Percentiles rank a stretch among this genome's conserved stretches.
phyloP scores from a whole-genome alignment of 129 eudicot genomes.

The Cynara cardunculus region DNA sequence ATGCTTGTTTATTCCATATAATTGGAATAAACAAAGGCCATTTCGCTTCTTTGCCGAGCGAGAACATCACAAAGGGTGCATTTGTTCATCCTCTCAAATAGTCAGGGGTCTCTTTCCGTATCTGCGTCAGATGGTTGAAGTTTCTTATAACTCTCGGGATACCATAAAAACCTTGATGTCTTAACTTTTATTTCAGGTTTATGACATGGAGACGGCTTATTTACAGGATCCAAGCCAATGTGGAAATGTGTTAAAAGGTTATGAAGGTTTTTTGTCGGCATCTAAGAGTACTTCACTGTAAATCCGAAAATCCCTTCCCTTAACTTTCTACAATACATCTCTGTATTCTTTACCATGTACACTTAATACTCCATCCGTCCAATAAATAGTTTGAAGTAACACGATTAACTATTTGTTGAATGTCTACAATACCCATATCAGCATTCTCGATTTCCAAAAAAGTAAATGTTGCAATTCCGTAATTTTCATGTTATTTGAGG shows the following conservation, averaged over 20 bases:
- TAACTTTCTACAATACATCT: neutral
- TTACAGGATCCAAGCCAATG: constrained; percentile 92
- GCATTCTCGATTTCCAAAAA: neutral
- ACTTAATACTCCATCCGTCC: neutral
- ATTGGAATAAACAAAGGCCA: neutral
- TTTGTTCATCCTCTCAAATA: neutral
- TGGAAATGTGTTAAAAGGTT: constrained; percentile 98
- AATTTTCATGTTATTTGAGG: neutral
- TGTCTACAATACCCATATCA: neutral
- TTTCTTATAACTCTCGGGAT: neutral
- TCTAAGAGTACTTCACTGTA: constrained; percentile 89
- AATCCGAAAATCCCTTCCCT: constrained; percentile 11
- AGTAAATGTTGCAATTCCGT: neutral
- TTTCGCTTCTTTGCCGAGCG: no score
- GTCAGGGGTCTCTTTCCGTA: no score
- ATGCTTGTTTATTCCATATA: neutral
- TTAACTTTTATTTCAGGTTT: constrained; percentile 46
- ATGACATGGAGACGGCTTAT: constrained; percentile 94
- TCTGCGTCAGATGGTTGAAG: neutral
- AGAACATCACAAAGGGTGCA: no score
- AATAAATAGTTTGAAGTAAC: neutral
- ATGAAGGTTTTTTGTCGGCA: constrained; percentile 82
- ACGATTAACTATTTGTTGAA: neutral
- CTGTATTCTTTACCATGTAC: neutral
- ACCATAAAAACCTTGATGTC: neutral